phyloP scores from a whole-genome alignment of 176 grass and related monocot species.

The Oryza coarctata region DNA sequence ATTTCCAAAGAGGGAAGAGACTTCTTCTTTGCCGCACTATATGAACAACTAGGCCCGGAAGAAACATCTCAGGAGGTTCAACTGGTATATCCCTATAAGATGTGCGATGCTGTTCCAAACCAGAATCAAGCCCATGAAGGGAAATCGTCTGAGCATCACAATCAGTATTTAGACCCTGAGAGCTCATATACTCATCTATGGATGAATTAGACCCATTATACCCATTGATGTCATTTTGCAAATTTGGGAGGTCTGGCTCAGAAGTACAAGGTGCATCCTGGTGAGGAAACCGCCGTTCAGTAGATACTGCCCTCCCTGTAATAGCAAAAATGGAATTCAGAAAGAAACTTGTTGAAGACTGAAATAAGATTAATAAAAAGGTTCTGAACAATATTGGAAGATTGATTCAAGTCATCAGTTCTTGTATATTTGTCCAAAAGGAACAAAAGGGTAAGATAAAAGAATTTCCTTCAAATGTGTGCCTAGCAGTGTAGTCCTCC shows the following conservation, averaged over 20 bases:
- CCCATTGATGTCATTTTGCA: conserved; percentile 18
- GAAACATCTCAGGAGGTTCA: conserved; percentile 87
- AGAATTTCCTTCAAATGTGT: conserved; percentile 23
- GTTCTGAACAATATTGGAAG: background rate
- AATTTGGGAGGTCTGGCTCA: conserved; percentile 47
- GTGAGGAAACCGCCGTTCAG: conserved; percentile 40
- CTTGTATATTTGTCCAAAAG: conserved; percentile 2
- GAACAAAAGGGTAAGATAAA: conserved; percentile 15
- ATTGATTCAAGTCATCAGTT: background rate
- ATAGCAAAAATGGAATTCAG: conserved; percentile 7
- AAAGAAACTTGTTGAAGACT: conserved; percentile 7
- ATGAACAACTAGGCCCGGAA: conserved; percentile 79
- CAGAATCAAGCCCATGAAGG: conserved; percentile 42
- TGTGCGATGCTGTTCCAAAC: conserved; percentile 28
- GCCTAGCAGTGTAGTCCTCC: conserved; percentile 14
- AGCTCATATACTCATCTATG: conserved; percentile 16
- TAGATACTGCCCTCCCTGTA: conserved; percentile 27
- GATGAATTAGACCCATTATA: conserved; percentile 39
- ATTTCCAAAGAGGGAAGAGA: conserved; percentile 81
- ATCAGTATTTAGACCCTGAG: conserved; percentile 29
- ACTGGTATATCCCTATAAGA: conserved; percentile 57
- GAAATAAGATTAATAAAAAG: background rate
- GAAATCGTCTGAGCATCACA: conserved; percentile 38
- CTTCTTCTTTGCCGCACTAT: conserved; percentile 67
- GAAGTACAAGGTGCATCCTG: conserved; percentile 40